Evolutionary conservation across 495 filamentous ascomycete genomes (phyloP), one percentile per base, ranked within the genome.

Genomic region (Aspergillus sclerotioniger): DNA sequence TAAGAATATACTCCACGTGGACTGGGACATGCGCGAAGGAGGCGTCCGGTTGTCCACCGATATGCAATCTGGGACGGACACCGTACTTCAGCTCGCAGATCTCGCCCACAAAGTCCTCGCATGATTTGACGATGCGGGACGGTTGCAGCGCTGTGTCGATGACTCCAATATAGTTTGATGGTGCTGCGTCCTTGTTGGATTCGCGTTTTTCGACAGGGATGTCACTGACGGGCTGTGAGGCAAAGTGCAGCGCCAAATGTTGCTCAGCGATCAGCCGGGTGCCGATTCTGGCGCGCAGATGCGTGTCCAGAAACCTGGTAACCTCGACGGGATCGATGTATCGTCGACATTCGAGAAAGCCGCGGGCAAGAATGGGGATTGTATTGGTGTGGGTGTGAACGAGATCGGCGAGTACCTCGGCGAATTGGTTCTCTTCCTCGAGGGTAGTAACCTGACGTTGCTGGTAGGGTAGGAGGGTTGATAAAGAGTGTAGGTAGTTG

Each of bases 71-170:
- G 1, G 94, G 94, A 0, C 94, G 84, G 3, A 96, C 88, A 16
- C 94, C 94, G 72, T 97, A 98, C 43, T 92, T 91, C 17, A 98
- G 79, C 75, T 98, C 94, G 75, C 93, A 97, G 60, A 97, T 96
- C 62, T 98, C 94, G 41, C 88, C 87, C 0, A 98, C 94, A 62
- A 95, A 94, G 57, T 87, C 84, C 54, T 91, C 91, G 70, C 93
- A 97, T 3, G 81, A 78, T 56, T 90, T 84, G 51, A 98, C 81
- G 31, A 90, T 90, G 19, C 80, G 79, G 0, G 92, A 88, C 0
- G 93, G 94, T 25, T 87, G 89, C 19, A 98, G 75, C 1, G 87
- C 87, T 0, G 94, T 98, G 76, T 98, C 94, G 59, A 98, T 97
- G 9, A 96, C 92, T n/a, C 94, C 94, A 59, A 96, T 95, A 67